Evolutionary conservation across 345 rosid genomes (phyloP), one percentile per base, ranked within the genome.

Genomic region (Alliaria petiolata): DNA sequence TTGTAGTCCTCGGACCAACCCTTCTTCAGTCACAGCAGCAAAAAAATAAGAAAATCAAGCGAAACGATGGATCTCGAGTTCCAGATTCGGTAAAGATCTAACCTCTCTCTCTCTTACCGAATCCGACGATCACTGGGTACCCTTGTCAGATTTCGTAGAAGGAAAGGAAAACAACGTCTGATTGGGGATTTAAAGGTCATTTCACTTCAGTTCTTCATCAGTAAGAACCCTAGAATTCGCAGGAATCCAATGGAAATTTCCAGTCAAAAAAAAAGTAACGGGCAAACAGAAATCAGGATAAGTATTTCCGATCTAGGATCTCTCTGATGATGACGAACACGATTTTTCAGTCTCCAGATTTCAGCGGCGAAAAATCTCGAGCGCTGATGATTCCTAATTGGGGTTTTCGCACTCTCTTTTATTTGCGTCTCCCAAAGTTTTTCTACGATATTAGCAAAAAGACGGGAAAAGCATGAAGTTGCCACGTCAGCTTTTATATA

Each of bases 61-160:
- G 38, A 56, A 69, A 63, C 16, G 62, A 70, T 40, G 62, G 67
- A 70, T 70, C 76, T 70, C 14, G 66, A 63, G 71, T 56, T 76
- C 71, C 60, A 69, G 71, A 63, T 49, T 76, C 75, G 67, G 66
- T 43, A 51, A 69, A 69, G 60, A 69, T 54, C 75, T 69, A 69
- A 76, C 75, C 75, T 53, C n/a, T n/a, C n/a, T 69, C 64, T 52
- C 64, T 43, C 72, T 52, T 28, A 45, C 63, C n/a, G 14, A 67
- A 59, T 33, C 56, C 35, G 28, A 59, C 4, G 78, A 61, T 51
- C 38, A 52, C 0, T 45, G 8, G 16, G 22, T 75, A 47, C 17
- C 10, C 19, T 43, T 65, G 36, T 49, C 16, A 38, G 67, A 74
- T 28, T 66, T n/a, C 47, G 54, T 50, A 19, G 38, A 59, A 66